These are phyloP conservation scores for Saturnispora diversa DNA, from an alignment of 805 yeast genomes.

Conservation along the genomic window DNA sequence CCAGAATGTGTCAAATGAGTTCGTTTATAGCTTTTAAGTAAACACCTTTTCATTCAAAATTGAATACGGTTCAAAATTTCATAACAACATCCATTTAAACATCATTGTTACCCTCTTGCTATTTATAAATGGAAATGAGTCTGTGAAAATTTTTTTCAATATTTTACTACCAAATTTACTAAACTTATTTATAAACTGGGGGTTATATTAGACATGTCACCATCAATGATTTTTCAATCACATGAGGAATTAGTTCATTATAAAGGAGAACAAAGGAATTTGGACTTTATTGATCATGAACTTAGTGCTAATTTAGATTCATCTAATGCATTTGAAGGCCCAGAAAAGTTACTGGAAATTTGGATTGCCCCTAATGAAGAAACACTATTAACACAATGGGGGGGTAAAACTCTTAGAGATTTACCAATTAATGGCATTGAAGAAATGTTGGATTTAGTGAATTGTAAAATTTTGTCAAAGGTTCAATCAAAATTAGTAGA, in stretches of 20 bases:
- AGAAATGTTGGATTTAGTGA: constrained; percentile 66
- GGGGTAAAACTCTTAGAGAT: constrained; percentile 45
- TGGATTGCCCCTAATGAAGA: constrained; percentile 63
- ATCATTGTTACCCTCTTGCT: too few species aligned
- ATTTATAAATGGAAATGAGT: too few species aligned
- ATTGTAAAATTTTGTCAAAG: constrained; percentile 81
- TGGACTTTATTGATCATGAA: constrained; percentile 60
- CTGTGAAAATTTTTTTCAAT: too few species aligned
- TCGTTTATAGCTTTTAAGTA: too few species aligned
- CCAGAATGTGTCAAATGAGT: too few species aligned
- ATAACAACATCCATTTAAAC: too few species aligned
- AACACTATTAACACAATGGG: constrained; percentile 30
- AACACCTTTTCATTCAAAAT: too few species aligned
- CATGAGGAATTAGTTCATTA: constrained; percentile 11
- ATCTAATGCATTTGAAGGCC: constrained; percentile 92
- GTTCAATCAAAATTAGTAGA: constrained; percentile 59
- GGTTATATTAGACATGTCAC: too few species aligned
- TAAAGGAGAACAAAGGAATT: constrained; percentile 13
- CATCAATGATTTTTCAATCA: constrained; percentile 13
- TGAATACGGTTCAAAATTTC: too few species aligned
- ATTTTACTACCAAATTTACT: too few species aligned
- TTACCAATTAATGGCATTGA: constrained; percentile 67
- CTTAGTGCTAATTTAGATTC: constrained; percentile 76
- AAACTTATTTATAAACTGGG: too few species aligned
- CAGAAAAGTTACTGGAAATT: constrained; percentile 84